Base-by-base conservation (phyloP, 1,284 basidiomycete genomes). In the Cutaneotrichosporon cyanovorans region DNA sequence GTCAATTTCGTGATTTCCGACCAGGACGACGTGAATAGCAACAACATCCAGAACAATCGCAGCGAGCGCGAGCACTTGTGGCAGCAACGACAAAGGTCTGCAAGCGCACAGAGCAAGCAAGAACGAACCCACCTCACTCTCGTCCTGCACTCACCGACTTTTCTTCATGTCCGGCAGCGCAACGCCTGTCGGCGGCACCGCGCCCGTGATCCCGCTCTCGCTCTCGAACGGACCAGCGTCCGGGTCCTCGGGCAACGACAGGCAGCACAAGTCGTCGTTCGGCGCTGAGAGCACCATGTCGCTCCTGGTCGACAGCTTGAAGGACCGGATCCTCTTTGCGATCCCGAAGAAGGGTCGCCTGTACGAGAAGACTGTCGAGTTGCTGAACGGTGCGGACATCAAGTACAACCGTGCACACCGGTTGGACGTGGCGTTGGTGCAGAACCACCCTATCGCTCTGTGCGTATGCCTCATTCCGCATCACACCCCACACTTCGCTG, bases 321-420 rank as follows among this genome's bases (percentile, higher is more conserved):
- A 80, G 49, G 83, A 81, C 39, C 81, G 92, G 40, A 66, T 96
- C 48, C 76, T 98, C 28, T 93, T 98, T 63, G 93, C 93, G 6
- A 88, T 98, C 60, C 93, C 93, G 1, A 98, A 98, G 76, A 98
- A 98, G 80, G 93, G 92, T 50, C 78, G 93, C 57, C 76, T 99
- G 52, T 81, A 96, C 65, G 92, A 97, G 51, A 95, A 92, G 74
- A 93, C 90, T 59, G 58, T 96, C 34, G 80, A 86, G 62, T 73
- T 98, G 11, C 77, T 98, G 4, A 75, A 84, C 47, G 90, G 89
- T 48, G 92, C 93, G 50, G 93, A 99, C 69, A 89, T 99, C 59
- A 87, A 96, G 69, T 99, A 95, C 70, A 85, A 87, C 62, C 79
- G 89, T 61, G 82, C 85, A 58, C 80, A 89, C 68, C 77, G 93